phyloP scores from a whole-genome alignment of 192 early-diverging fungal genomes.

The Backusella tarrabulga region DNA sequence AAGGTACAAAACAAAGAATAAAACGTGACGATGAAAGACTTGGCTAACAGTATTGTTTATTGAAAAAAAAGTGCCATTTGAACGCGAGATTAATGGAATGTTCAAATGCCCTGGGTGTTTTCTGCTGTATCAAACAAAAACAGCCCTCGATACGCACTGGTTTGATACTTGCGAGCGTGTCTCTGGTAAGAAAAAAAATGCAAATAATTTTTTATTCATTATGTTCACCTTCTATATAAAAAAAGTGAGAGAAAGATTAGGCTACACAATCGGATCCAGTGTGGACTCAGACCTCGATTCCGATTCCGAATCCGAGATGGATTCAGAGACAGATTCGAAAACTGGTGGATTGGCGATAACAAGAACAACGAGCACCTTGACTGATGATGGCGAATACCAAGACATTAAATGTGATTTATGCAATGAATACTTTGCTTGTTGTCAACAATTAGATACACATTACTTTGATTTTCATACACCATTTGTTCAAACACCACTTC shows the following conservation, averaged over 20 bases:
- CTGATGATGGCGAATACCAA: neutral
- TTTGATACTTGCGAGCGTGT: neutral
- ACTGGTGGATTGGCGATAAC: neutral
- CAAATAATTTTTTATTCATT: neutral
- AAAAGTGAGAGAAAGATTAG: neutral
- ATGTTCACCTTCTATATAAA: neutral
- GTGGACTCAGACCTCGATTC: constrained; percentile 1
- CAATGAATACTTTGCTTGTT: neutral
- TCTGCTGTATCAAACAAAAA: neutral
- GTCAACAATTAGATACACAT: neutral
- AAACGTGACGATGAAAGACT: neutral
- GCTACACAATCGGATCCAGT: constrained; percentile 1
- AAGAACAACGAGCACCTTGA: neutral
- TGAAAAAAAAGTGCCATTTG: neutral
- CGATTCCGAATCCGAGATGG: neutral
- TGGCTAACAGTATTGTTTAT: too few species aligned
- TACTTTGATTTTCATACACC: neutral
- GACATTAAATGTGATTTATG: neutral
- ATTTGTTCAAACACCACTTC: neutral
- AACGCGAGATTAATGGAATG: neutral
- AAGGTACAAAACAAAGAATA: neutral
- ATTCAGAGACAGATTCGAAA: neutral
- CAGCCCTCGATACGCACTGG: neutral
- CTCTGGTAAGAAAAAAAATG: neutral
- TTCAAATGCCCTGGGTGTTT: neutral